Percentiles rank a stretch among this genome's conserved stretches.
Conservation (phyloP, 306 rosid genomes). For the Leucaena leucocephala region DNA sequence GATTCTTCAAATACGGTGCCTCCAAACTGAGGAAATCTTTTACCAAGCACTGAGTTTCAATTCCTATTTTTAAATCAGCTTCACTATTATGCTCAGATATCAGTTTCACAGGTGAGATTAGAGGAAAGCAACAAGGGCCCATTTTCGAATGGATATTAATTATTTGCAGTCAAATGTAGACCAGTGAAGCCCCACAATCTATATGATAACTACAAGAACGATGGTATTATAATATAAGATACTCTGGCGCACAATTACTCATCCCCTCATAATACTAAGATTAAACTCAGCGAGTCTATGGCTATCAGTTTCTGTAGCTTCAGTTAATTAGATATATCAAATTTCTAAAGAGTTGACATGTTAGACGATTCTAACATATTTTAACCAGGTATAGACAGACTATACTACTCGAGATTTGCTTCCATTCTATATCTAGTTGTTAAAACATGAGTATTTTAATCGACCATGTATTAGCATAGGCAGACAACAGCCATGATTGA, state of each 20-base stretch:
- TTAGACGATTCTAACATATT: background rate
- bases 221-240: slow-evolving; percentile 1
- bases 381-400: background rate
- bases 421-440: slow-evolving; percentile 11
- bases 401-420: background rate
- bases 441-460: background rate
- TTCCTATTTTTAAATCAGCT: slow-evolving; percentile 8
- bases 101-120: background rate
- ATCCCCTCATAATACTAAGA: background rate
- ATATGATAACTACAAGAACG: background rate
- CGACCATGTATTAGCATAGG: background rate
- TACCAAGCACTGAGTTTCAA: background rate
- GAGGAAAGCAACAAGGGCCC: slow-evolving; percentile 5
- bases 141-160: background rate
- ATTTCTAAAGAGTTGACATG: background rate
- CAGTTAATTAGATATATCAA: background rate
- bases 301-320: slow-evolving; percentile 15
- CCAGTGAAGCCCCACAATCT: background rate
- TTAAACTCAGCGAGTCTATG: background rate
- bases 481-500: slow-evolving; percentile 14
- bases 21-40: background rate
- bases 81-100: slow-evolving; percentile 12
- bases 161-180: slow-evolving; percentile 8
- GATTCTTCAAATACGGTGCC: background rate
- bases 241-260: background rate